Evolutionary conservation across 371 early-diverging fungal species (phyloP).

Genomic region (Funneliformis caledonium): DNA sequence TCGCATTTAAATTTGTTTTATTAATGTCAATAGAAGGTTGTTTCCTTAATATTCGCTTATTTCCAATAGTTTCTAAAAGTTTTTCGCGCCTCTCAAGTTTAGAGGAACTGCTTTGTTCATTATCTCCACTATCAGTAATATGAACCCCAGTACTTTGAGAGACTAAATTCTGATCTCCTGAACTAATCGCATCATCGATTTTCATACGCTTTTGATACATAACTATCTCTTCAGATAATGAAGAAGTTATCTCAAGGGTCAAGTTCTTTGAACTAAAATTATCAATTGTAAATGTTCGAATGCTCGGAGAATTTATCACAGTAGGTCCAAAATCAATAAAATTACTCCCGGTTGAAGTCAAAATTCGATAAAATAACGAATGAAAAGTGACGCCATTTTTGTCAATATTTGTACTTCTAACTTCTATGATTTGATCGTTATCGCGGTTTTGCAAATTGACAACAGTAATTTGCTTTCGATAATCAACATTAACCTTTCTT

Average conservation of each 20-base stretch:
- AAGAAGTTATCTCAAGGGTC: conserved; percentile 65
- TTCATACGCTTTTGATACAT: conserved; percentile 34
- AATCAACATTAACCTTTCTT: conserved; percentile 96
- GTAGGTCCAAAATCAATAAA: conserved; percentile 93
- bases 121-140: background rate
- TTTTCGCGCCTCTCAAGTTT: conserved; percentile 34
- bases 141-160: background rate
- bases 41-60: conserved; percentile 20
- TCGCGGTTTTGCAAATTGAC: conserved; percentile 88
- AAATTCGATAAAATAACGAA: conserved; percentile 92
- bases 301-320: conserved; percentile 78
- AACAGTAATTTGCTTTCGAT: conserved; percentile 94
- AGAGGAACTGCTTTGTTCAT: background rate
- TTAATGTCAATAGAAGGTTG: background rate
- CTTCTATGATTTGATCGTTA: conserved; percentile 91
- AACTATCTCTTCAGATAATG: conserved; percentile 69
- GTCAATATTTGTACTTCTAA: conserved; percentile 93
- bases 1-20: background rate
- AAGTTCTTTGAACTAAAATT: conserved; percentile 75
- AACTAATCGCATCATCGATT: background rate
- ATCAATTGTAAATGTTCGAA: conserved; percentile 84
- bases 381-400: conserved; percentile 95
- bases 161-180: background rate
- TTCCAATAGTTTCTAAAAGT: conserved; percentile 30
- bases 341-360: conserved; percentile 89